phyloP scores from a whole-genome alignment of 495 filamentous ascomycete genomes.

The Trichoderma reesei region DNA sequence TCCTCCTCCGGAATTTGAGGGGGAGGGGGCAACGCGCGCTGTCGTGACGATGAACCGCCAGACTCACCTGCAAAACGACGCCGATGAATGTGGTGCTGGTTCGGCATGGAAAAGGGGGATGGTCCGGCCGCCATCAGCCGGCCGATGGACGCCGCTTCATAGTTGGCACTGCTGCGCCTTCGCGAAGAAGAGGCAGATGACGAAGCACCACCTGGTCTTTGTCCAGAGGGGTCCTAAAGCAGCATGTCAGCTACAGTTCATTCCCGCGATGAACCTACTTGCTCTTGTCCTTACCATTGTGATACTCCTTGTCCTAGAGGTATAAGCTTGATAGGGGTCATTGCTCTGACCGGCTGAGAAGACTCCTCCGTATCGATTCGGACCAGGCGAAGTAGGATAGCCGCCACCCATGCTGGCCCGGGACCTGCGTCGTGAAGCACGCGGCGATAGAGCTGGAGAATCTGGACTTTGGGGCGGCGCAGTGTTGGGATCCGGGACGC shows the following conservation, averaged over 20 bases:
- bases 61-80: slow-evolving; percentile 17
- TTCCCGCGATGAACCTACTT: neutral
- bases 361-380: slow-evolving; percentile 16
- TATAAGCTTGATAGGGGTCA: slow-evolving; percentile 2
- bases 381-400: slow-evolving; percentile 5
- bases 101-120: neutral
- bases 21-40: slow-evolving; percentile 16
- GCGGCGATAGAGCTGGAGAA: slow-evolving; percentile 4
- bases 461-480: slow-evolving; percentile 43
- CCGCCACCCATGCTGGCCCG: slow-evolving; percentile 17
- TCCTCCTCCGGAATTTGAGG: slow-evolving; percentile 63
- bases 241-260: neutral
- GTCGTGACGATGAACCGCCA: slow-evolving; percentile 14
- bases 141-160: neutral
- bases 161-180: slow-evolving; percentile 1
- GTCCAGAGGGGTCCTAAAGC: neutral
- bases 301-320: slow-evolving; percentile 31
- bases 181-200: neutral
- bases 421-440: slow-evolving; percentile 20
- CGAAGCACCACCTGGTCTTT: neutral
- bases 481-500: slow-evolving; percentile 83
- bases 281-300: slow-evolving; percentile 30
- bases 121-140: neutral
- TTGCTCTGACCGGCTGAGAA: slow-evolving; percentile 2
- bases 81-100: neutral